These are phyloP conservation scores for Raphanus sativus DNA, from an alignment of 345 rosid species.

Conservation along the genomic window DNA sequence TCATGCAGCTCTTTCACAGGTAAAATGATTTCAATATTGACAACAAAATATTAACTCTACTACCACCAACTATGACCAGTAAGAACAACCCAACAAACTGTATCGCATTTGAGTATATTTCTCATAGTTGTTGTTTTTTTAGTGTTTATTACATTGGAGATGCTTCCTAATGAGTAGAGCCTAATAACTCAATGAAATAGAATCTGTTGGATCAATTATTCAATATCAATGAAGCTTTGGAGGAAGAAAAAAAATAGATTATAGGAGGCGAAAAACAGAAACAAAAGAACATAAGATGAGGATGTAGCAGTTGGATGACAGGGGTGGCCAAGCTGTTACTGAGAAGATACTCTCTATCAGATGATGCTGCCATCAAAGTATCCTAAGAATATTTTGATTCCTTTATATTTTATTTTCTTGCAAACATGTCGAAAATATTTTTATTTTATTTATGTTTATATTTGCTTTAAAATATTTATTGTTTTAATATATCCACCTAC, in stretches of 20 bases:
- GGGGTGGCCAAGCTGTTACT: constrained; percentile 32
- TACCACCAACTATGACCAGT: neutral
- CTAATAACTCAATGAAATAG: neutral
- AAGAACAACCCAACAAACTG: neutral
- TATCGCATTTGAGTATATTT: neutral
- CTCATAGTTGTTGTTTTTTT: neutral
- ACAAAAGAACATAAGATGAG: constrained; percentile 29
- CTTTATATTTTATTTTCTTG: neutral
- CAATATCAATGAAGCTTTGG: neutral
- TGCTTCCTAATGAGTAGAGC: neutral
- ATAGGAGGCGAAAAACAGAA: constrained; percentile 6
- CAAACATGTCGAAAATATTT: neutral
- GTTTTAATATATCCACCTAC: neutral
- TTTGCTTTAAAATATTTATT: neutral
- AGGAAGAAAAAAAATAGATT: neutral
- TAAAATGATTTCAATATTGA: neutral
- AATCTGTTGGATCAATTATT: neutral
- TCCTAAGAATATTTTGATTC: constrained; percentile 9
- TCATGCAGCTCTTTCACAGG: neutral
- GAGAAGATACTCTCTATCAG: constrained; percentile 9
- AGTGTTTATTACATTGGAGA: neutral
- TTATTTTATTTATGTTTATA: neutral
- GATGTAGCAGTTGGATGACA: constrained; percentile 31
- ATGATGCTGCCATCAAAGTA: constrained; percentile 22
- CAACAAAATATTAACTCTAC: neutral